phyloP scores from a whole-genome alignment of 2,329 filamentous ascomycete species.

The Raffaelea ambrosiae region DNA sequence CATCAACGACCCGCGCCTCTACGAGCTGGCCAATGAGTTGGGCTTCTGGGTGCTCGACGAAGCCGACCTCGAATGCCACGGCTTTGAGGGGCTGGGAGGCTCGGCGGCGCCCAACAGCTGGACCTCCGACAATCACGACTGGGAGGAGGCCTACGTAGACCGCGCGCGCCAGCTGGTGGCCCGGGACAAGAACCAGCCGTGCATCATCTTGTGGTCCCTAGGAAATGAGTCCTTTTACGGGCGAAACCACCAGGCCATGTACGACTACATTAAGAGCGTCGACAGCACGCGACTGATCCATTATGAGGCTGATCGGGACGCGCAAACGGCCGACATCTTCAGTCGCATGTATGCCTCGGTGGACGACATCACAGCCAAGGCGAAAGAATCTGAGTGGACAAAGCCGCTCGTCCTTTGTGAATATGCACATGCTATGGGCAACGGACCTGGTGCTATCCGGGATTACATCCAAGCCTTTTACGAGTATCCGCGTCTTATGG shows the following conservation, averaged over 20 bases:
- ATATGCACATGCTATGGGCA: slow-evolving; percentile 54
- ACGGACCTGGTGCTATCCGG: slow-evolving; percentile 56
- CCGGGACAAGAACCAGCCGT: slow-evolving; percentile 56
- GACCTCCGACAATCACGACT: slow-evolving; percentile 48
- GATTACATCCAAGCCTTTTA: slow-evolving; percentile 57
- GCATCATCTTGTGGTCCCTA: slow-evolving; percentile 58
- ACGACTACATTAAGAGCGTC: slow-evolving; percentile 45
- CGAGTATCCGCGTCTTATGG: slow-evolving; percentile 47
- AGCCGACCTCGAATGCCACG: slow-evolving; percentile 34
- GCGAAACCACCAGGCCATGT: slow-evolving; percentile 55
- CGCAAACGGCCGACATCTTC: slow-evolving; percentile 49
- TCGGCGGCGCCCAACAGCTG: slow-evolving; percentile 32
- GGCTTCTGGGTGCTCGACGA: slow-evolving; percentile 52
- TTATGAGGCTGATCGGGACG: slow-evolving; percentile 52
- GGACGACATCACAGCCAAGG: slow-evolving; percentile 31
- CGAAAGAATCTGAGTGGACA: slow-evolving; percentile 23
- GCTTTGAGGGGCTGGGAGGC: slow-evolving; percentile 8
- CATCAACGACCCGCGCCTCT: slow-evolving; percentile 50
- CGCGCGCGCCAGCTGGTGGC: slow-evolving; percentile 53
- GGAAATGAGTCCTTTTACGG: slow-evolving; percentile 63
- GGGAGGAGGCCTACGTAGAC: slow-evolving; percentile 55
- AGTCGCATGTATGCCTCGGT: slow-evolving; percentile 52
- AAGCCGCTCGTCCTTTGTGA: slow-evolving; percentile 48
- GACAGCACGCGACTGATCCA: slow-evolving; percentile 50
- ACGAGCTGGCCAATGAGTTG: slow-evolving; percentile 54